Conservation (phyloP, 2,329 filamentous ascomycete species). For the Sphaerulina musiva region DNA sequence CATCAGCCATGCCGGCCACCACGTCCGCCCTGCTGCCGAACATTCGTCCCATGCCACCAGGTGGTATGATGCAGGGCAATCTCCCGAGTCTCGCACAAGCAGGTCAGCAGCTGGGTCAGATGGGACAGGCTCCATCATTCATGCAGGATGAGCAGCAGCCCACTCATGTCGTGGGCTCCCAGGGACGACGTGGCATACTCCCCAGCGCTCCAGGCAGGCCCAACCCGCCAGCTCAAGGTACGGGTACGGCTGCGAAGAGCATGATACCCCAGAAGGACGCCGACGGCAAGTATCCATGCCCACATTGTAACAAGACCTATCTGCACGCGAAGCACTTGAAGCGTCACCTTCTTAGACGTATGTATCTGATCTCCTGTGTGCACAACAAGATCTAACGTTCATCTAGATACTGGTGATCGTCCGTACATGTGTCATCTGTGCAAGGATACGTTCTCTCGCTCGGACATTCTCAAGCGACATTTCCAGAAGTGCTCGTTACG, state of each 20-base stretch:
- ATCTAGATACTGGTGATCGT: constrained; percentile 84
- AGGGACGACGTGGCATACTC: constrained; percentile 83
- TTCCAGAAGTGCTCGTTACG: constrained; percentile 98
- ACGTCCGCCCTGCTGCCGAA: constrained; percentile 34
- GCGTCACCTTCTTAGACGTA: constrained; percentile 90
- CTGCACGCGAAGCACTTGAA: constrained; percentile 96
- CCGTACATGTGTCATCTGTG: constrained; percentile 98
- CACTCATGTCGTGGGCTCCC: constrained; percentile 89
- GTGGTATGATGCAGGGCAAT: constrained; percentile 33
- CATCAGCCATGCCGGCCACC: background rate
- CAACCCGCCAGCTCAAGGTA: constrained; percentile 64
- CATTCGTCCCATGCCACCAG: constrained; percentile 37
- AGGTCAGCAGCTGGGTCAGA: constrained; percentile 25
- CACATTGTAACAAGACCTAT: constrained; percentile 97
- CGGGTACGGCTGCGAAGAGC: constrained; percentile 56
- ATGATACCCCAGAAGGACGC: constrained; percentile 90
- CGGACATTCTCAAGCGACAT: constrained; percentile 96
- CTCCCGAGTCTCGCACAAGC: constrained; percentile 34
- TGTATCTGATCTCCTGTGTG: constrained; percentile 43
- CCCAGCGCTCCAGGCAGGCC: constrained; percentile 84
- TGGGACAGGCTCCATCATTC: constrained; percentile 32
- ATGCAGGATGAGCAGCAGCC: constrained; percentile 46
- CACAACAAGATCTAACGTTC: constrained; percentile 32
- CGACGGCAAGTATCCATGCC: constrained; percentile 96
- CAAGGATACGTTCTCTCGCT: constrained; percentile 95